Percentiles rank a stretch among this genome's conserved stretches.
Conservation (phyloP, 352 stramenopile genomes). For the Globisporangium mamillatum region DNA sequence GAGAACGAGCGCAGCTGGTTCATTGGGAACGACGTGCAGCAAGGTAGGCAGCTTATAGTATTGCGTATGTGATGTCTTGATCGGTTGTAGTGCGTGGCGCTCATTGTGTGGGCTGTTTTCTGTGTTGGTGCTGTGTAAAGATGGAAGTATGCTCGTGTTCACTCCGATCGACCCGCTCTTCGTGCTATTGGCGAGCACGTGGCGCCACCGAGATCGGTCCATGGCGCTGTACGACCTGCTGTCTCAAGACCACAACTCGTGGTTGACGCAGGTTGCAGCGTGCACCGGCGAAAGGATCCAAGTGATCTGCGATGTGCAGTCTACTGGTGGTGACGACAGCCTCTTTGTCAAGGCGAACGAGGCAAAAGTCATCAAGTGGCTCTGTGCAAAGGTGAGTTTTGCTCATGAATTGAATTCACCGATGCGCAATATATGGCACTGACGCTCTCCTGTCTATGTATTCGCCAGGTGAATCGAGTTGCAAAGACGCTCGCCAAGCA, state of each 20-base stretch:
- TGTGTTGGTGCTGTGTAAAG: slow-evolving; percentile 16
- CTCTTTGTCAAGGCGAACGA: slow-evolving; percentile 62
- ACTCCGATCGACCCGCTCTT: slow-evolving; percentile 71
- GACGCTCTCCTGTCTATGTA: not conserved
- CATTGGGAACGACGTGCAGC: slow-evolving; percentile 62
- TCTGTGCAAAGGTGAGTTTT: slow-evolving; percentile 39
- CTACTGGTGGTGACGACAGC: slow-evolving; percentile 32
- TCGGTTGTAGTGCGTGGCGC: not conserved
- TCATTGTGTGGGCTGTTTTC: not conserved
- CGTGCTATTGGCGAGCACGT: slow-evolving; percentile 57
- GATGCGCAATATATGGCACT: not conserved
- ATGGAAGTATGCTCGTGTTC: slow-evolving; percentile 61
- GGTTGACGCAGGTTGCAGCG: slow-evolving; percentile 44
- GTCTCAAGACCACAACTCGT: slow-evolving; percentile 42
- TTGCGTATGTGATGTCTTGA: not conserved
- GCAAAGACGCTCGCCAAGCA: slow-evolving; percentile 39
- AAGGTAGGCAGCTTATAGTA: slow-evolving; percentile 27
- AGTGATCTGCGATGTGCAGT: slow-evolving; percentile 56
- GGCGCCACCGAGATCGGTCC: slow-evolving; percentile 44
- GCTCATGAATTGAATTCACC: not conserved
- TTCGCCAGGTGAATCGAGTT: slow-evolving; percentile 32
- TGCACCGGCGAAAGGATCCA: slow-evolving; percentile 33
- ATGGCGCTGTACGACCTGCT: slow-evolving; percentile 62
- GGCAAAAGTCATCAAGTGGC: slow-evolving; percentile 48
- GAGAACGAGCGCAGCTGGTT: slow-evolving; percentile 71